Conservation (phyloP, 1,284 basidiomycete species). For the Ustilago lituana region DNA sequence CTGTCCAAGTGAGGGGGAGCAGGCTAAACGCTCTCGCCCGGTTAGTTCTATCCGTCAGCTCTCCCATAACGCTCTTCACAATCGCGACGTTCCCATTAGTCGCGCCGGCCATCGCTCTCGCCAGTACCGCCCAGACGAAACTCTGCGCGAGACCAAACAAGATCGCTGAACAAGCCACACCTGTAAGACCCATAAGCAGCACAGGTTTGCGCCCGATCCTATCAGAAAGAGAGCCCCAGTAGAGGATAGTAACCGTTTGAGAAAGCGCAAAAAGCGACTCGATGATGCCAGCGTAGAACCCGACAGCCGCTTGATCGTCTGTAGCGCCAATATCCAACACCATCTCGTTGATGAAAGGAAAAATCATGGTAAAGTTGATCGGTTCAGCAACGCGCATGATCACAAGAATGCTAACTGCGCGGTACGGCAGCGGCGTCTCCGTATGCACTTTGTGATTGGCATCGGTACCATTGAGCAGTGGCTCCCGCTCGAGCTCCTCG, state of each 20-base stretch:
- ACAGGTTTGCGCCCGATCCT: slow-evolving; percentile 68
- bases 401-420: slow-evolving; percentile 70
- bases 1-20: slow-evolving; percentile 49
- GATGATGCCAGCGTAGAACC: slow-evolving; percentile 74
- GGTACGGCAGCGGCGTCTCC: slow-evolving; percentile 70
- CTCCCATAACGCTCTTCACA: slow-evolving; percentile 49
- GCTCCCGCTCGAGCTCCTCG: slow-evolving; percentile 9
- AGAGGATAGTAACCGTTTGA: slow-evolving; percentile 68
- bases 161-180: slow-evolving; percentile 61
- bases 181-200: slow-evolving; percentile 65
- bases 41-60: slow-evolving; percentile 50
- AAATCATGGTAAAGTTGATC: slow-evolving; percentile 77
- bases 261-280: slow-evolving; percentile 68
- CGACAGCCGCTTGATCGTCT: slow-evolving; percentile 18
- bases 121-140: slow-evolving; percentile 62
- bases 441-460: not conserved
- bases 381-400: slow-evolving; percentile 70
- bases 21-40: slow-evolving; percentile 53
- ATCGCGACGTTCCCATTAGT: slow-evolving; percentile 56
- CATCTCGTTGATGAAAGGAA: slow-evolving; percentile 76
- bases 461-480: slow-evolving; percentile 1
- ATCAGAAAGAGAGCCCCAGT: slow-evolving; percentile 66
- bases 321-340: slow-evolving; percentile 24
- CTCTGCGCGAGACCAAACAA: slow-evolving; percentile 65
- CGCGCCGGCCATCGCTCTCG: slow-evolving; percentile 43